A percentile compares a stretch with the other conserved stretches of the same genome.
phyloP scores from a whole-genome alignment of 352 stramenopile genomes.

The Pythium monospermum region DNA sequence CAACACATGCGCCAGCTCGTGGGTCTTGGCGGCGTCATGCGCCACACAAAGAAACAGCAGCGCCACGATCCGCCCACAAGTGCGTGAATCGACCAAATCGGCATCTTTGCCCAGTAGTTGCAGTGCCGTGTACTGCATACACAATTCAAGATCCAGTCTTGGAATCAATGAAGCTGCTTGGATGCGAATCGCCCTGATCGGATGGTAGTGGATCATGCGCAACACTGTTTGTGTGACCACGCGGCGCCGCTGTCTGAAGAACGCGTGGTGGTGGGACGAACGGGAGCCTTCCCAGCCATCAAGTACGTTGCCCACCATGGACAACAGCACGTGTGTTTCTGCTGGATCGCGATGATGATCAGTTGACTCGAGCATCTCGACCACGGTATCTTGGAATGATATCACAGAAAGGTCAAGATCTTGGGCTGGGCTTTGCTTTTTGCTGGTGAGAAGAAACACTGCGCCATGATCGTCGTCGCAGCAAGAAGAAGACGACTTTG shows the following conservation, averaged over 20 bases:
- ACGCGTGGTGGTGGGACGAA: not conserved
- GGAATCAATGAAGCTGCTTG: constrained; percentile 1
- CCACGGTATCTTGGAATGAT: too few relatives aligned
- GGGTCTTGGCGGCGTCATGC: not conserved
- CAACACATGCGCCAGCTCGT: constrained; percentile 1
- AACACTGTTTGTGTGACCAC: constrained; percentile 8
- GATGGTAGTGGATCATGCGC: not conserved
- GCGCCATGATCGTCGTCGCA: too few relatives aligned
- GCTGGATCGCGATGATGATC: too few relatives aligned
- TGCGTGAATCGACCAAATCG: constrained; percentile 1
- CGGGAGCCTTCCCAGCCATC: not conserved
- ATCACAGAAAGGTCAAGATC: too few relatives aligned
- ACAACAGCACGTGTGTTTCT: constrained; percentile 1
- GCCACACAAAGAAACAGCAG: constrained; percentile 8
- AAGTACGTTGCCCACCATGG: not conserved
- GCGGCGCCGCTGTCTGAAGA: constrained; percentile 6
- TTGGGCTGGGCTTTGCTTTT: too few relatives aligned
- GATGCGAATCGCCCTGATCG: not conserved
- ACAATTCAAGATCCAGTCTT: constrained; percentile 6
- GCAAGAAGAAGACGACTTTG: too few relatives aligned
- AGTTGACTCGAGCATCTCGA: too few relatives aligned
- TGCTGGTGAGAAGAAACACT: too few relatives aligned
- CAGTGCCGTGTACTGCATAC: constrained; percentile 9
- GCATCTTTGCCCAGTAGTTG: not conserved
- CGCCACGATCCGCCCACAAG: not conserved